Base-by-base conservation (phyloP, 495 filamentous ascomycete genomes). In the Podospora anserina region DNA sequence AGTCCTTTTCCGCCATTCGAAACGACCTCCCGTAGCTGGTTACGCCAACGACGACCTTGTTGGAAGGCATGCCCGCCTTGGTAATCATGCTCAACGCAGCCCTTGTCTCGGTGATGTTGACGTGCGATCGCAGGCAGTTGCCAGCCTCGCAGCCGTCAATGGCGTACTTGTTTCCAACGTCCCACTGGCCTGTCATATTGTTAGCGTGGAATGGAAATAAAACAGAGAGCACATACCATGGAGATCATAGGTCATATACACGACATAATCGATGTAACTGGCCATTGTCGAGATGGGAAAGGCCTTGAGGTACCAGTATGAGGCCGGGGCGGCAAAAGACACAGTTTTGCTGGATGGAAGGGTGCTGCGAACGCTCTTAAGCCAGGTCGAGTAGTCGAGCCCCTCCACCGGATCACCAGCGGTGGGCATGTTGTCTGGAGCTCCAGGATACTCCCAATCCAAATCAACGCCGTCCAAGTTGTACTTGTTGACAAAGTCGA, bases 31-130 rank as follows among this genome's bases (percentile, higher is more conserved):
- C 78, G 65, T 83, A 84, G 62, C 75, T 78, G 18, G 76, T 18
- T 3, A 79, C 70, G 11, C 82, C 79, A 19, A 82, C 77, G 1
- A 79, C 7, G 27, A 86, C 61, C 68, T 80, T 82, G 54, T 74
- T 77, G 0, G 72, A 54, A 0, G 77, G 78, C 0, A 83, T 80
- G 18, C 83, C 82, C 0, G 82, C 82, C 66, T 86, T 86, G 49
- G 84, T 85, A 18, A 85, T 64, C 81, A 85, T 84, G 16, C 74
- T 63, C 1, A 86, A 71, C 3, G 78, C 72, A n/a, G 72, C 44
- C 26, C 63, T 39, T 0, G 80, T 83, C 71, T 83, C 80, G 2
- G 82, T 84, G n/a, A 69, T n/a, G 65, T 85, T 85, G 34, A 83
- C 68, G 54, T 83, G 80, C 5, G 69, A 75, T 13, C 79, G 69